These are phyloP conservation scores for Cryptosporidium ubiquitum DNA, from an alignment of 169 alveolate species.

Conservation along the genomic window DNA sequence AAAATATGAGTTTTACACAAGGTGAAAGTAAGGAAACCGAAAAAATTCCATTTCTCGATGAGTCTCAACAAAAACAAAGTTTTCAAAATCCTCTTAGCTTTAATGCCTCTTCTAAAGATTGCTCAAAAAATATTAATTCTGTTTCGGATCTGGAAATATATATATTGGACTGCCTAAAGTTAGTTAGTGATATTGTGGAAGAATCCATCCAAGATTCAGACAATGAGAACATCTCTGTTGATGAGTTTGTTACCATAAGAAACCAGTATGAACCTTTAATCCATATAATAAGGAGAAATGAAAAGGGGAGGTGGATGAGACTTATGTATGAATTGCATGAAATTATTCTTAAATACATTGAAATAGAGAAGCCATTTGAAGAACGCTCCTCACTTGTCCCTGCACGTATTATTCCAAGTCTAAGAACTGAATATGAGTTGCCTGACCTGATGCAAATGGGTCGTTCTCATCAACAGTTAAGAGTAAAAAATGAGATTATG, in stretches of 20 bases:
- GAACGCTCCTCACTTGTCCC: constrained; percentile 54
- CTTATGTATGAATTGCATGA: constrained; percentile 56
- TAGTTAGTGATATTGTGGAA: constrained; percentile 25
- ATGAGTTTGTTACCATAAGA: constrained; percentile 35
- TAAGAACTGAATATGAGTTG: constrained; percentile 30
- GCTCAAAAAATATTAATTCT: constrained; percentile 20
- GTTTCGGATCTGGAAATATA: constrained; percentile 14
- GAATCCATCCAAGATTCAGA: constrained; percentile 36
- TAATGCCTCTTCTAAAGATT: background rate
- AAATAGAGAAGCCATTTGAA: constrained; percentile 48
- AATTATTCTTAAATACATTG: constrained; percentile 20
- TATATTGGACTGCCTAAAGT: constrained; percentile 22
- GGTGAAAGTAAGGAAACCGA: background rate
- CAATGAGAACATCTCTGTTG: constrained; percentile 4
- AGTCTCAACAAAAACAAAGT: background rate
- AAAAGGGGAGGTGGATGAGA: constrained; percentile 67
- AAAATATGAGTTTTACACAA: background rate
- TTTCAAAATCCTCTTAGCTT: background rate
- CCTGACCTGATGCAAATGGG: constrained; percentile 50
- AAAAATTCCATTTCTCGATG: background rate
- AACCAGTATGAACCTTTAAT: constrained; percentile 41
- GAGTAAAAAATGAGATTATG: constrained; percentile 46
- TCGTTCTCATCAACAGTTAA: constrained; percentile 59
- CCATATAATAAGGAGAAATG: constrained; percentile 49
- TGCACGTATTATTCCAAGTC: constrained; percentile 53